Evolutionary conservation across 2,329 filamentous ascomycete genomes (phyloP), one percentile per base, ranked within the genome.

Genomic region (Hypomyces rosellus): DNA sequence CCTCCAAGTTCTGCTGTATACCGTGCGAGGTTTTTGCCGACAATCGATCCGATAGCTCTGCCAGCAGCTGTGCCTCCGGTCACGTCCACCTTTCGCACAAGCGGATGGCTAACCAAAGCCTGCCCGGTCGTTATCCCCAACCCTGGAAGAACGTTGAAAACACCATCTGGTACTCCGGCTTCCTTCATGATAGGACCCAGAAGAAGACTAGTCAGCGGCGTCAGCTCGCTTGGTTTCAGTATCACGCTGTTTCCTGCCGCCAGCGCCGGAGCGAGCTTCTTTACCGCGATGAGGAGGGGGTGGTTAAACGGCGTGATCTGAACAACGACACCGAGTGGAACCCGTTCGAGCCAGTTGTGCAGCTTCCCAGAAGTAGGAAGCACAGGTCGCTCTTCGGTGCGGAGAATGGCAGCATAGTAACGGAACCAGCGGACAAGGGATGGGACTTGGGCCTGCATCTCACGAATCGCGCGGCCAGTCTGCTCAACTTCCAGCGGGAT

Each of bases 61-160:
- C 85, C 86, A 15, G 85, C 82, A n/a, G 72, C 69, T 18, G 85
- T 89, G n/a, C 84, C 85, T 40, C 86, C 86, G 36, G 86, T 89
- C 59, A 90, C 83, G 57, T 87, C 85, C 50, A 89, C 78, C 71
- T 89, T 89, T 66, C 79, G 70, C 2, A 78, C 68, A 2, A 74
- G 64, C 2, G 65, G 65, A 50, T 78, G 84, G 25, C 76, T 65
- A 12, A 75, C 77, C 4, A 83, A 71, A 0, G 72, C 71, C n/a
- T 68, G 70, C 9, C 78, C 79, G 0, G 80, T 82, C 1, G 69
- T 69, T 0, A 61, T 53, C 1, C 81, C 81, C 20, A 74, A 70
- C 0, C 82, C 82, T 0, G 75, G 75, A 1, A 85, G 60, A 3
- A 88, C 75, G 63, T 78, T 84, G 63, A 88, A 74, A 15, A 86